Conservation (phyloP, 2,329 filamentous ascomycete species). For the Trichoderma afroharzianum region DNA sequence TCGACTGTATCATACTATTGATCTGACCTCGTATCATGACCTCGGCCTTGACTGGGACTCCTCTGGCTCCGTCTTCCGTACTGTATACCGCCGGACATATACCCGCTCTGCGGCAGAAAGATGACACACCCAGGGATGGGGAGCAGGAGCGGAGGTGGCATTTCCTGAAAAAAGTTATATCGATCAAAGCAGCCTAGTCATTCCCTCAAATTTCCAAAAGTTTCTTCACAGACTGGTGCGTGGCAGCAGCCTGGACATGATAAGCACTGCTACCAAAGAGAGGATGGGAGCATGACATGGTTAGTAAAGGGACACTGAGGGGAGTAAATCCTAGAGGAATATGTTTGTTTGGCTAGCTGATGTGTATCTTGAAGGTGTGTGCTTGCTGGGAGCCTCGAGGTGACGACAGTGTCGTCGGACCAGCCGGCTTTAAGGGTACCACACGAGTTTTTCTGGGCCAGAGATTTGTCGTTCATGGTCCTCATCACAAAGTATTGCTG, state of each 20-base stretch:
- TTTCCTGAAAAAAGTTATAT: not conserved
- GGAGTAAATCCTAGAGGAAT: not conserved
- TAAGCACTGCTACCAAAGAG: not conserved
- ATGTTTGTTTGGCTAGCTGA: not conserved
- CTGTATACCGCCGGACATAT: not conserved
- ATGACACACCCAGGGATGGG: too few relatives aligned
- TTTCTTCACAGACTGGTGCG: not conserved
- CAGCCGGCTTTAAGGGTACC: not conserved
- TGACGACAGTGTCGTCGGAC: not conserved
- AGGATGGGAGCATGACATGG: not conserved
- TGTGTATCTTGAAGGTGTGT: not conserved
- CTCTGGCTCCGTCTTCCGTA: not conserved
- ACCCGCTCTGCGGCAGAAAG: not conserved
- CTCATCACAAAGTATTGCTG: not conserved
- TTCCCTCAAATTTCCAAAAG: not conserved
- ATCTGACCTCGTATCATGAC: not conserved
- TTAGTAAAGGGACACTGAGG: not conserved
- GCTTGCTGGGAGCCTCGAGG: not conserved
- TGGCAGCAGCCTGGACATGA: not conserved
- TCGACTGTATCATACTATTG: conserved; percentile 10
- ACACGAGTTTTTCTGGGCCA: not conserved
- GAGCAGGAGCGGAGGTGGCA: not conserved
- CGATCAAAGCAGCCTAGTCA: not conserved
- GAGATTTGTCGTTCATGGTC: not conserved
- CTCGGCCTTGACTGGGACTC: not conserved